These are phyloP conservation scores for Nicotiana benthamiana DNA, from an alignment of 257 asterid species.

Conservation along the genomic window DNA sequence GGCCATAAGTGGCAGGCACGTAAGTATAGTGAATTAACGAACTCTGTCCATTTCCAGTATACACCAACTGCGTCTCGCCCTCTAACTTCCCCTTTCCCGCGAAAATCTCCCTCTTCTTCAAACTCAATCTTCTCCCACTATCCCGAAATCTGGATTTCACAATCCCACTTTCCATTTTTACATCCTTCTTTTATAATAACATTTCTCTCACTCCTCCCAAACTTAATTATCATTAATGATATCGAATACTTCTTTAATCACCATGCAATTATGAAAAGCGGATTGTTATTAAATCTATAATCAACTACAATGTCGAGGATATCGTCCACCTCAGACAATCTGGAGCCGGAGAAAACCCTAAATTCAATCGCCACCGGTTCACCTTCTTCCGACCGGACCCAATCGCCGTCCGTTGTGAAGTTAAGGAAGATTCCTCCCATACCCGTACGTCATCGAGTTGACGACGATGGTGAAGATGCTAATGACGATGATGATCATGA, in stretches of 20 bases:
- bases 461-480: constrained; percentile 8
- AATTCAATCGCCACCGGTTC: constrained; percentile 12
- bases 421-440: constrained; percentile 55
- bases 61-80: constrained; percentile 29
- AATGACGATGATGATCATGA: constrained; percentile 18
- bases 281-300: constrained; percentile 15
- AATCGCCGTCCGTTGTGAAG: constrained; percentile 32
- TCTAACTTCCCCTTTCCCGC: constrained; percentile 56
- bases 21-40: not conserved
- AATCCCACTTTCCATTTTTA: constrained; percentile 3
- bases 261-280: constrained; percentile 3
- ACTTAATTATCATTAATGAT: not conserved
- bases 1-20: constrained; percentile 35
- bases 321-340: constrained; percentile 22
- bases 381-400: constrained; percentile 17
- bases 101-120: constrained; percentile 40
- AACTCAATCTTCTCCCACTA: not conserved
- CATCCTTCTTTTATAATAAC: not conserved
- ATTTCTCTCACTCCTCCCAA: not conserved
- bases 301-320: constrained; percentile 27
- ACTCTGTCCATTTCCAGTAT: constrained; percentile 22
- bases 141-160: constrained; percentile 1
- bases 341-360: constrained; percentile 18
- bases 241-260: not conserved
- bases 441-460: constrained; percentile 29